phyloP scores from a whole-genome alignment of 1,139 yeast genomes.

The Hansenula sp. region DNA sequence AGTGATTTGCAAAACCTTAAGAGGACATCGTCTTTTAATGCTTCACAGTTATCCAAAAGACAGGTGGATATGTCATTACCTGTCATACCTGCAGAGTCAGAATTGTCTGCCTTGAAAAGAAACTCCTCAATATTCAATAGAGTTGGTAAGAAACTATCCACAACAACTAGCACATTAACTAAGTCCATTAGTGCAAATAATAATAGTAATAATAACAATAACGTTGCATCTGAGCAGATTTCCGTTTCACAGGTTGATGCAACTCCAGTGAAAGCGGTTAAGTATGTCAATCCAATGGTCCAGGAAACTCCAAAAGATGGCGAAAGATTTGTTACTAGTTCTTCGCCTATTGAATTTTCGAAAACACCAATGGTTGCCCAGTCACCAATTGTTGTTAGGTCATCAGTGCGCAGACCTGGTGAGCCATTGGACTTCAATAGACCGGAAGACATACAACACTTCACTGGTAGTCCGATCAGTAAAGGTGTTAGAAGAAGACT shows the following conservation, averaged over 20 bases:
- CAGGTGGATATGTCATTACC: constrained; percentile 42
- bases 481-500: constrained; percentile 30
- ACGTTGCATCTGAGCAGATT: background rate
- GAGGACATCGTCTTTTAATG: constrained; percentile 29
- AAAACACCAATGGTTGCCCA: constrained; percentile 12
- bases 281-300: constrained; percentile 10
- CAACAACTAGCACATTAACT: constrained; percentile 4
- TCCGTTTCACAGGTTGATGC: constrained; percentile 30
- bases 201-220: background rate
- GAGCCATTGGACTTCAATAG: constrained; percentile 14
- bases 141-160: constrained; percentile 18
- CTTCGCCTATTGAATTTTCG: constrained; percentile 10
- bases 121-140: constrained; percentile 18
- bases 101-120: constrained; percentile 5
- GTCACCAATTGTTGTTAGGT: constrained; percentile 18
- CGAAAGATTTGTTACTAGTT: constrained; percentile 1
- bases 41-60: constrained; percentile 40
- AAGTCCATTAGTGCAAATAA: background rate
- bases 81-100: constrained; percentile 4
- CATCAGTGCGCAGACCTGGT: constrained; percentile 15
- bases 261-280: constrained; percentile 26
- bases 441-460: constrained; percentile 4
- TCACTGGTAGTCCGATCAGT: constrained; percentile 9
- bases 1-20: constrained; percentile 20
- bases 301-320: constrained; percentile 14